These are phyloP conservation scores for Hanseniaspora nectarophila DNA, from an alignment of 805 yeast genomes.

Conservation along the genomic window DNA sequence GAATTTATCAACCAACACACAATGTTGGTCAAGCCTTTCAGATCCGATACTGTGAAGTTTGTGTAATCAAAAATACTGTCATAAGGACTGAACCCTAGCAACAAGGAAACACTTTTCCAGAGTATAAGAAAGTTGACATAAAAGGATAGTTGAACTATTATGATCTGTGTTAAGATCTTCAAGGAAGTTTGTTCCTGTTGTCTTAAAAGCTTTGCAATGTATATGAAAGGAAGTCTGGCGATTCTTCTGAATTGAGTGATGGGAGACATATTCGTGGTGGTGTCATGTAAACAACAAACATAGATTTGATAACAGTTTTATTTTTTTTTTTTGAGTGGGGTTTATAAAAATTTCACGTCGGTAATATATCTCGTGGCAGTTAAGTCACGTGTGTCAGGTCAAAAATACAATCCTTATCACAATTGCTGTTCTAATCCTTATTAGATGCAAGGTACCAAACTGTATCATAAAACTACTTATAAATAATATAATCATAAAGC, in stretches of 20 bases:
- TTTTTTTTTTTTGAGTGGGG: no score
- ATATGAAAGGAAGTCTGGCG: conserved; percentile 4
- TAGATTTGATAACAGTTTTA: no score
- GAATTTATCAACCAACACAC: conserved; percentile 75
- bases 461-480: no score
- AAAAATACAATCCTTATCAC: no score
- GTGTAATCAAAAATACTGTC: conserved; percentile 50
- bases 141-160: conserved; percentile 1
- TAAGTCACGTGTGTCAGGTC: no score
- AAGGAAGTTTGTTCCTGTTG: conserved; percentile 6
- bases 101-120: conserved; percentile 2
- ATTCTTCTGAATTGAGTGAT: conserved; percentile 5
- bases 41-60: conserved; percentile 39
- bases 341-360: no score
- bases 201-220: neutral
- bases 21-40: conserved; percentile 66
- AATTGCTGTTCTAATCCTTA: no score
- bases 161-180: conserved; percentile 1
- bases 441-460: no score
- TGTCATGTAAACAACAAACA: no score
- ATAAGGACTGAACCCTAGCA: neutral
- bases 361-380: no score
- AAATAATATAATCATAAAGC: no score
- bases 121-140: conserved; percentile 1
- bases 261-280: neutral